Base-by-base conservation (phyloP, 106 monocot genomes). In the Ottelia alismoides region DNA sequence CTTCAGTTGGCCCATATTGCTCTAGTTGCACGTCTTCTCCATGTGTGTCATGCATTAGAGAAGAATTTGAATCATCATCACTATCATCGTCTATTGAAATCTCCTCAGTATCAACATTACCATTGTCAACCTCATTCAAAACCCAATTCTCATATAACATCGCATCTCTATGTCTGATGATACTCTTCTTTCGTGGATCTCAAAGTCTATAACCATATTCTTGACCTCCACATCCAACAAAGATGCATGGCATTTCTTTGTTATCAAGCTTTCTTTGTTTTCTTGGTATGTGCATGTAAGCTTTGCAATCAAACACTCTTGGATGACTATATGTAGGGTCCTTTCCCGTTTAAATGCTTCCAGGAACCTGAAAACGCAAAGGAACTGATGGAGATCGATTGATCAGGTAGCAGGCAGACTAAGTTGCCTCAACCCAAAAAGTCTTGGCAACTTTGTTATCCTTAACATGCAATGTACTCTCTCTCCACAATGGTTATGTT, bases 291-390 rank as follows among this genome's bases (percentile, higher is more conserved):
- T 29, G 29, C n/a, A n/a, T 20, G 5, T 16, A 55, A 26, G 2
- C 55, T 19, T 30, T 55, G 25, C 30, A 55, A 14, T 14, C 55
- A 55, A 55, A 55, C 17, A 55, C 55, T 24, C 27, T 17, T 14
- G 29, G 55, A 55, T 55, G 24, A 17, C 7, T 14, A 55, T 55
- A 55, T 3, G 55, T 28, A 23, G 0, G 28, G 1, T 55, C n/a
- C 20, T 29, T 55, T 27, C 14, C 29, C 2, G 29, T 22, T 28
- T 28, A 27, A 11, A 55, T 14, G 28, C 4, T 55, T 28, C 29
- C 29, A 12, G 55, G 55, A 28, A 55, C 29, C 11, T 55, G 18
- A 3, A 23, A 22, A 11, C 25, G 28, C 25, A 55, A 55, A 27
- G 28, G 25, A 23, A 55, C 28, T 29, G 27, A 55, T 26, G 55